Conservation (phyloP, 2,329 filamentous ascomycete genomes). For the Orbilia blumenaviensis region DNA sequence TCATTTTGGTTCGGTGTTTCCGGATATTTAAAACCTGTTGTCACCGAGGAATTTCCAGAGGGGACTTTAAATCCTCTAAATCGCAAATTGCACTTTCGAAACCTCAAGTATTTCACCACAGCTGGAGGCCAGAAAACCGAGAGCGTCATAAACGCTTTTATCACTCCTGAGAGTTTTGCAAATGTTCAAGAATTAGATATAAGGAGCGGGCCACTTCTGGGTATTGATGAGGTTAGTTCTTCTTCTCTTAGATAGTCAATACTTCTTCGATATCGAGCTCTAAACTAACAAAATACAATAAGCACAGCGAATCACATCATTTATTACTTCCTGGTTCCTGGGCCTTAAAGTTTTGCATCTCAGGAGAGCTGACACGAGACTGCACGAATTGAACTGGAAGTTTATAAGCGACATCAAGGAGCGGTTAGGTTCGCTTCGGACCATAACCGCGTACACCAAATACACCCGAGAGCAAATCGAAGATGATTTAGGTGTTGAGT, state of each 20-base stretch:
- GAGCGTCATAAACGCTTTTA: not conserved
- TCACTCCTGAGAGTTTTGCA: not conserved
- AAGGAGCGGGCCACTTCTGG: not conserved
- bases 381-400: not conserved
- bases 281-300: not conserved
- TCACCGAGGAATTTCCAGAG: not conserved
- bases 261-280: not conserved
- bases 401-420: not conserved
- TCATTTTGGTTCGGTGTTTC: not conserved
- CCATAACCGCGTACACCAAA: not conserved
- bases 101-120: not conserved
- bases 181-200: not conserved
- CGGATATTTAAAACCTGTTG: not conserved
- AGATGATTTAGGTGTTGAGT: not conserved
- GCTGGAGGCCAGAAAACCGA: not conserved
- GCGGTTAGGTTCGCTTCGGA: not conserved
- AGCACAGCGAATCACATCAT: not conserved
- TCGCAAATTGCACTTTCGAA: not conserved
- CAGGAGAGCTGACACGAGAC: not conserved
- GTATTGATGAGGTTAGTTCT: not conserved
- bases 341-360: not conserved
- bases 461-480: not conserved
- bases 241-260: not conserved
- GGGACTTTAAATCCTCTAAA: not conserved
- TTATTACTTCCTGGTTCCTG: not conserved